A percentile compares a stretch with the other conserved stretches of the same genome.
Conservation (phyloP, 1,284 basidiomycete genomes). For the Rhizopogon parksii region DNA sequence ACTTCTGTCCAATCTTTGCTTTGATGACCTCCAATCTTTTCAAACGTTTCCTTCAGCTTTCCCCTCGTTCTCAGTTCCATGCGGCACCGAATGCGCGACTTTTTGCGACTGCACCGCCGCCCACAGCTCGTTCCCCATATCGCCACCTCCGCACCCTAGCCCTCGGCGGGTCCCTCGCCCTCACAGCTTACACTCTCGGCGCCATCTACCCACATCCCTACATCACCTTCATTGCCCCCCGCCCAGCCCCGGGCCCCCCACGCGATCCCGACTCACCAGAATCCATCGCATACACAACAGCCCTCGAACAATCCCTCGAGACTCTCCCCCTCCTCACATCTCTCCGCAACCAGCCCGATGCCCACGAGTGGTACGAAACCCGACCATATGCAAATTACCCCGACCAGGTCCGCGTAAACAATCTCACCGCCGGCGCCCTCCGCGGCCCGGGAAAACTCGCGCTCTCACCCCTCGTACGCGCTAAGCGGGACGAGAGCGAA, state of each 20-base stretch:
- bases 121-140: slow-evolving; percentile 1
- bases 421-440: slow-evolving; percentile 78
- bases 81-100: neutral
- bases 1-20: neutral
- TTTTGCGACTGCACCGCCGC: slow-evolving; percentile 9
- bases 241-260: slow-evolving; percentile 57
- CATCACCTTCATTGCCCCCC: slow-evolving; percentile 61
- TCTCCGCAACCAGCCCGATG: slow-evolving; percentile 42
- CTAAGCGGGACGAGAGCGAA: slow-evolving; percentile 71
- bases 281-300: slow-evolving; percentile 50
- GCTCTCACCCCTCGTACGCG: slow-evolving; percentile 67
- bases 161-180: slow-evolving; percentile 15
- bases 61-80: neutral
- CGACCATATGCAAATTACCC: slow-evolving; percentile 72
- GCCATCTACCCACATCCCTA: slow-evolving; percentile 59
- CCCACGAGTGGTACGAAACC: slow-evolving; percentile 64
- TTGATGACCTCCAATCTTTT: neutral
- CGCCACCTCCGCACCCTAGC: slow-evolving; percentile 14
- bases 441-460: slow-evolving; percentile 82
- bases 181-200: slow-evolving; percentile 44
- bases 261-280: slow-evolving; percentile 52
- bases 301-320: slow-evolving; percentile 67
- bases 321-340: slow-evolving; percentile 53
- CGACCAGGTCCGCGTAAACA: slow-evolving; percentile 67
- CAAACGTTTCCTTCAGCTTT: neutral